phyloP scores from a whole-genome alignment of 1,139 yeast genomes.

The Saccharomycopsis phalli region DNA sequence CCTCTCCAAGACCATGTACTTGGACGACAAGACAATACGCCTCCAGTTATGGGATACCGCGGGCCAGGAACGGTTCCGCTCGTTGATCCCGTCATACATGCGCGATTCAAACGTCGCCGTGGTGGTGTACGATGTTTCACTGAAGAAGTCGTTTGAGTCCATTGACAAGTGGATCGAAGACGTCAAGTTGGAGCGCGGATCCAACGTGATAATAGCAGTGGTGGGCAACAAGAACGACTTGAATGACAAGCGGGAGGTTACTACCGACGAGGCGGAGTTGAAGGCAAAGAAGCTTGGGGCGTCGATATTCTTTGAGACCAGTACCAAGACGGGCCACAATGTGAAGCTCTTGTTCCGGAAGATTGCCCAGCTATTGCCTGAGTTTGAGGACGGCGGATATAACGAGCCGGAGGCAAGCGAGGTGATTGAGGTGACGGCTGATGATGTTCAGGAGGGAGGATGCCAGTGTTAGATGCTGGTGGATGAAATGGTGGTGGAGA shows the following conservation, averaged over 20 bases:
- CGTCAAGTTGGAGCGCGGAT: slow-evolving; percentile 69
- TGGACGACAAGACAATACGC: slow-evolving; percentile 65
- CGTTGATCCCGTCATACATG: slow-evolving; percentile 87
- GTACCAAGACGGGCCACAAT: slow-evolving; percentile 91
- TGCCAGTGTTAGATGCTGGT: slow-evolving; percentile 17
- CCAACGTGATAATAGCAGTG: slow-evolving; percentile 57
- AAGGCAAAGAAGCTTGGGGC: slow-evolving; percentile 75
- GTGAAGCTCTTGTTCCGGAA: slow-evolving; percentile 83
- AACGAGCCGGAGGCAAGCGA: slow-evolving; percentile 14
- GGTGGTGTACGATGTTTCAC: slow-evolving; percentile 88
- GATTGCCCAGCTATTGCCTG: slow-evolving; percentile 87
- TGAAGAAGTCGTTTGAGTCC: slow-evolving; percentile 69
- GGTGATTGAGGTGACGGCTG: slow-evolving; percentile 17
- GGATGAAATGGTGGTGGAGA: too few relatives aligned
- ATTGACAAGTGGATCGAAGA: slow-evolving; percentile 78
- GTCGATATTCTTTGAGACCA: slow-evolving; percentile 79
- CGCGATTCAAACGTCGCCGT: slow-evolving; percentile 97
- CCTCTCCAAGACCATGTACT: slow-evolving; percentile 76
- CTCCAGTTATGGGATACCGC: slow-evolving; percentile 97
- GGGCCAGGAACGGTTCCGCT: slow-evolving; percentile 96
- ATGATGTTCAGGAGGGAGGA: slow-evolving; percentile 14
- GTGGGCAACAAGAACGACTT: slow-evolving; percentile 82
- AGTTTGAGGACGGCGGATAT: slow-evolving; percentile 41
- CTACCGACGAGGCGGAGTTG: slow-evolving; percentile 69
- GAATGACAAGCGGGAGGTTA: slow-evolving; percentile 64